Conservation (phyloP, 441 rosid species). For the Cnidoscolus chayamansa region DNA sequence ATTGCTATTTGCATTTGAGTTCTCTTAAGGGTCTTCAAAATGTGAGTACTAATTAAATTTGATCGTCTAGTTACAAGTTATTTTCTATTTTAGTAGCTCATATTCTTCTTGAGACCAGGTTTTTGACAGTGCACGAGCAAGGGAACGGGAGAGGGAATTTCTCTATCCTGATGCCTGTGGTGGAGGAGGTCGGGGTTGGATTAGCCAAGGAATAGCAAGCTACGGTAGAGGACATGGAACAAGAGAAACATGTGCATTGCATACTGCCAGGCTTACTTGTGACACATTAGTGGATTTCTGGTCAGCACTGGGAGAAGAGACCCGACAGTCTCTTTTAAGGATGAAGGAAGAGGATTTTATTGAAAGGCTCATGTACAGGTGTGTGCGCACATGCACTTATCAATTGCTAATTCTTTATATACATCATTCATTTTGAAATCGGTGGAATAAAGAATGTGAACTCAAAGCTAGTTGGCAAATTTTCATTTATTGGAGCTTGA, state of each 20-base stretch:
- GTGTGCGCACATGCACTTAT: constrained; percentile 23
- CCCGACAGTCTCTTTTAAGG: constrained; percentile 72
- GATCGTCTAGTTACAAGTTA: constrained; percentile 3
- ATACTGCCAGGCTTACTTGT: constrained; percentile 92
- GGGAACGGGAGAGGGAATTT: constrained; percentile 83
- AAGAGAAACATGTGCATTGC: constrained; percentile 91
- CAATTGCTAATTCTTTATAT: constrained; percentile 25
- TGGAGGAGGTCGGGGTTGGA: constrained; percentile 96
- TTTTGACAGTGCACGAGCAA: constrained; percentile 85
- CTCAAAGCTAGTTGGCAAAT: constrained; percentile 17
- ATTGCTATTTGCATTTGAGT: constrained; percentile 67
- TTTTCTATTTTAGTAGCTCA: constrained; percentile 31
- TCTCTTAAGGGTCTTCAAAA: constrained; percentile 69
- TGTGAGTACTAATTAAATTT: constrained; percentile 45
- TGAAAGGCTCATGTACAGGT: constrained; percentile 97
- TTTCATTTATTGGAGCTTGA: constrained; percentile 17
- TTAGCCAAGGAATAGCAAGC: constrained; percentile 78
- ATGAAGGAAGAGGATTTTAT: constrained; percentile 99
- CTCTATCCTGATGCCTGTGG: constrained; percentile 98
- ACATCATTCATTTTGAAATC: constrained; percentile 22
- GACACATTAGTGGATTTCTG: constrained; percentile 93
- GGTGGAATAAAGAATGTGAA: constrained; percentile 18
- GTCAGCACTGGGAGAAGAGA: constrained; percentile 91
- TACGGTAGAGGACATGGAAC: constrained; percentile 90
- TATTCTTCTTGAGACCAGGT: constrained; percentile 53